These are phyloP conservation scores for Naganishia onofrii DNA, from an alignment of 768 basidiomycete genomes.

Conservation along the genomic window DNA sequence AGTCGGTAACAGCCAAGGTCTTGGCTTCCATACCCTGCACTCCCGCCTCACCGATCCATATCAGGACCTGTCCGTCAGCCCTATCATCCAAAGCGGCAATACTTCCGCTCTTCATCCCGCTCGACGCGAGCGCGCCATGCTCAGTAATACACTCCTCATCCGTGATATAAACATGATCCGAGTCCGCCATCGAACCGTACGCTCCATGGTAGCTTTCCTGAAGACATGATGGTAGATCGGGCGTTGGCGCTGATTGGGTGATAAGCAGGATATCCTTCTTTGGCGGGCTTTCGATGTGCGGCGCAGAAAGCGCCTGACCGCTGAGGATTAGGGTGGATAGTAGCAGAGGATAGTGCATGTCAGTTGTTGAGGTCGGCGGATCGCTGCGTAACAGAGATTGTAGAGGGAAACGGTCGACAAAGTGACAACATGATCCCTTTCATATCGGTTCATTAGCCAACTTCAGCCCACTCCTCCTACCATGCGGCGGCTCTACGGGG, in stretches of 20 bases:
- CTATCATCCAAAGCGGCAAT: conserved; percentile 27
- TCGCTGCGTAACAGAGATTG: too few species aligned
- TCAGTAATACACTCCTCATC: conserved; percentile 35
- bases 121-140: conserved; percentile 26
- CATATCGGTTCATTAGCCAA: background rate
- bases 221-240: conserved; percentile 18
- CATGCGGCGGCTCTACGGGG: background rate
- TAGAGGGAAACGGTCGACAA: too few species aligned
- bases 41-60: conserved; percentile 53
- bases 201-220: conserved; percentile 18
- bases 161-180: conserved; percentile 38
- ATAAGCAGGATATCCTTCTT: conserved; percentile 7
- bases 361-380: background rate
- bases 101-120: conserved; percentile 34
- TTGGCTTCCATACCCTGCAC: conserved; percentile 35
- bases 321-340: background rate
- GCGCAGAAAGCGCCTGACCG: background rate
- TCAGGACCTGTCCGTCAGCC: conserved; percentile 29
- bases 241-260: conserved; percentile 9
- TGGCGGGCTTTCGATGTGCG: background rate
- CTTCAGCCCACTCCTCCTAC: background rate
- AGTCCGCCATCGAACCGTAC: conserved; percentile 24
- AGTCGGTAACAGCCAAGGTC: background rate
- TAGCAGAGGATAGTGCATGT: background rate
- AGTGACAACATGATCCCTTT: background rate